These are phyloP conservation scores for Botryosphaeria agaves DNA, from an alignment of 2,329 filamentous ascomycete genomes.

Conservation along the genomic window DNA sequence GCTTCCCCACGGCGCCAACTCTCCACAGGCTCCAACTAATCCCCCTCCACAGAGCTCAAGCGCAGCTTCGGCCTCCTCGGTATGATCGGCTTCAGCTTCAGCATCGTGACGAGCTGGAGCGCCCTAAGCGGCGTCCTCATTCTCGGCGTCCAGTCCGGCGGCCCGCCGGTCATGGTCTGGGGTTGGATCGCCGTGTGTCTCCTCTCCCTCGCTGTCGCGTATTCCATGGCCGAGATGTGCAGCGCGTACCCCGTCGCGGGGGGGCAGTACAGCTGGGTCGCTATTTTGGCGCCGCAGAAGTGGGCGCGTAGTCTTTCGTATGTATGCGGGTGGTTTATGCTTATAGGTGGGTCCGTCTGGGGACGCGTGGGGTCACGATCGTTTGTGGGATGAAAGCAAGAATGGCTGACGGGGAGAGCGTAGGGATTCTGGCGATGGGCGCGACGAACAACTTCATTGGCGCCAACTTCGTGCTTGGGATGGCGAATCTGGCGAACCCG, in stretches of 20 bases:
- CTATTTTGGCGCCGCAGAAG: constrained; percentile 46
- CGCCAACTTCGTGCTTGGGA: constrained; percentile 49
- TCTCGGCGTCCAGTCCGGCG: constrained; percentile 50
- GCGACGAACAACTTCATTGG: constrained; percentile 53
- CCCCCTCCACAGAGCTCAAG: too few species aligned
- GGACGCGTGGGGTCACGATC: too few species aligned
- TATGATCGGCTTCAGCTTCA: constrained; percentile 52
- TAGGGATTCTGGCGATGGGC: constrained; percentile 50
- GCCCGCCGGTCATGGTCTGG: constrained; percentile 51
- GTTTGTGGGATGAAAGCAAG: too few species aligned
- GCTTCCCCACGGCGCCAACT: too few species aligned
- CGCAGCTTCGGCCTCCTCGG: constrained; percentile 52
- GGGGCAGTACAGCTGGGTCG: constrained; percentile 53
- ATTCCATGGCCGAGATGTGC: constrained; percentile 51
- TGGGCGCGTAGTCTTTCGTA: constrained; percentile 52
- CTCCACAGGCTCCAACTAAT: too few species aligned
- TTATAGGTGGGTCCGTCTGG: too few species aligned
- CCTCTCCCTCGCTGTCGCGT: constrained; percentile 45
- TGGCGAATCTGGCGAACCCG: constrained; percentile 53
- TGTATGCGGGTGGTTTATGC: constrained; percentile 53
- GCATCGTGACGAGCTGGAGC: constrained; percentile 58
- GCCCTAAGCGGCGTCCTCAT: constrained; percentile 47
- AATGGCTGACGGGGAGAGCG: too few species aligned
- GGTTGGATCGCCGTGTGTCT: constrained; percentile 51
- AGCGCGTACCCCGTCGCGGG: constrained; percentile 51